Base-by-base conservation (phyloP, 805 yeast species). In the Pachysolen tannophilus region DNA sequence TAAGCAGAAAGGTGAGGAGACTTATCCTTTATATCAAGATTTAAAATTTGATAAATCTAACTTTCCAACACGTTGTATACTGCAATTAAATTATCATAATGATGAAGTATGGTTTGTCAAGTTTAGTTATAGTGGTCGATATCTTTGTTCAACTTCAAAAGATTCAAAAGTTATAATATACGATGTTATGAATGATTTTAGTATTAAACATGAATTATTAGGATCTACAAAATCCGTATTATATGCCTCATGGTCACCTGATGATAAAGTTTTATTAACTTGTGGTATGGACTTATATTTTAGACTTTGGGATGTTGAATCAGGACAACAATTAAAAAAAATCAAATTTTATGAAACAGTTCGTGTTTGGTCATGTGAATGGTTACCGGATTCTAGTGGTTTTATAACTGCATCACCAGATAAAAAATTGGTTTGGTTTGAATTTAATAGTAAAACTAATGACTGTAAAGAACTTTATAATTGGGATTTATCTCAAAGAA, bases 61-160 rank as follows among this genome's bases (percentile, higher is more conserved):
- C 27, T 69, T 74, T 40, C 85, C 86, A 1, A 63, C 63, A 15
- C 59, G 58, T 3, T 53, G 71, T 3, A 49, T 70, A 9, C 63
- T 65, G 37, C 64, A 69, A 0, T 55, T 82, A 6, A 43, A 56
- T 1, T 61, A 65, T 29, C 92, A 83, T 48, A 54, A 60, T 1
- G 75, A 79, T 49, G 95, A 88, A 53, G 90, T 85, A 9, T 88
- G 97, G 97, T 81, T 67, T 50, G 66, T 82, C 10, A 72, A 72
- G 38, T 87, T 84, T 50, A 80, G 92, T 5, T 82, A 86, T 30
- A 69, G 72, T 56, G 96, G 96, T 3, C 68, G 66, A 42, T 76
- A 63, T 43, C 59, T 88, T 26, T 94, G 85, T n/a, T 72, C 88
- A 1, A 82, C 88, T 0, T 76, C 92, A 6, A 68, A 75, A 11